phyloP scores from a whole-genome alignment of 495 filamentous ascomycete species.

The Annulohypoxylon maeteangense region DNA sequence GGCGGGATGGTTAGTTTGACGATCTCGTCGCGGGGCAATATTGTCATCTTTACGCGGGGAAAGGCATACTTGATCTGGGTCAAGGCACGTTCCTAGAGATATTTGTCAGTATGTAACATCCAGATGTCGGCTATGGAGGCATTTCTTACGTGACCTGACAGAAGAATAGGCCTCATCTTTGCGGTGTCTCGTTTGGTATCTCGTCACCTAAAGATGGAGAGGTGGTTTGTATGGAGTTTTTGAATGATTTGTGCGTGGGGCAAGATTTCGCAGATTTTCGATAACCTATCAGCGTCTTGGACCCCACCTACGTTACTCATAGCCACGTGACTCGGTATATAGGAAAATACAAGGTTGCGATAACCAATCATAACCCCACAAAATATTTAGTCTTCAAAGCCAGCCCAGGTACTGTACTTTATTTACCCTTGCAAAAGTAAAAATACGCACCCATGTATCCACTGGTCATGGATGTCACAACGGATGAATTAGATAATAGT shows the following conservation, averaged over 20 bases:
- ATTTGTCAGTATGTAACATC: conserved; percentile 48
- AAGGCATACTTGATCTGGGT: conserved; percentile 89
- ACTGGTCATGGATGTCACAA: conserved; percentile 2
- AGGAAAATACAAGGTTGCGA: neutral
- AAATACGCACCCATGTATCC: neutral
- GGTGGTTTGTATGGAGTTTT: conserved; percentile 44
- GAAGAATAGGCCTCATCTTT: conserved; percentile 92
- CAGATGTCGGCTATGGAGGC: conserved; percentile 42
- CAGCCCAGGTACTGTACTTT: conserved; percentile 5
- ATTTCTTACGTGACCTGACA: conserved; percentile 85
- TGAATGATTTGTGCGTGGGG: conserved; percentile 49
- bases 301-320: conserved; percentile 38
- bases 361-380: conserved; percentile 3
- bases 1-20: conserved; percentile 27
- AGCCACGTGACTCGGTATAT: conserved; percentile 18
- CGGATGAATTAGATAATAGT: conserved; percentile 16
- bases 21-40: conserved; percentile 40
- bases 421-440: conserved; percentile 9
- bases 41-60: conserved; percentile 8
- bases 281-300: conserved; percentile 35
- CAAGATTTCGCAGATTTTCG: conserved; percentile 42
- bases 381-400: neutral
- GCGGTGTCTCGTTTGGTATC: conserved; percentile 35
- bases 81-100: conserved; percentile 81
- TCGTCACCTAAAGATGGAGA: conserved; percentile 40